A percentile compares a stretch with the other conserved stretches of the same genome.
These are phyloP conservation scores for Corylus avellana DNA, from an alignment of 306 rosid genomes.

Conservation along the genomic window DNA sequence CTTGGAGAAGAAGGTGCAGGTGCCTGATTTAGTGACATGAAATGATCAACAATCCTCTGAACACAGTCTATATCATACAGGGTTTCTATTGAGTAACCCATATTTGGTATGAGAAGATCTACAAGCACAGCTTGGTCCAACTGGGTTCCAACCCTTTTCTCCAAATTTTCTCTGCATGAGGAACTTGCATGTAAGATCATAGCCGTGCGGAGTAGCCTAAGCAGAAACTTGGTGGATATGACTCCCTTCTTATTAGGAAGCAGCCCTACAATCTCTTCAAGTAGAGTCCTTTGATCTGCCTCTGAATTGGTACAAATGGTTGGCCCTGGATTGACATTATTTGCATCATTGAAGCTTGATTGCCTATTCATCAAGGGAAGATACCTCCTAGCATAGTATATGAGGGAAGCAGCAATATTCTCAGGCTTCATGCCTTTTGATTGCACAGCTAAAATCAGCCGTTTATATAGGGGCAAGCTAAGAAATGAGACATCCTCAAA, in stretches of 20 bases:
- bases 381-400: slow-evolving; percentile 65
- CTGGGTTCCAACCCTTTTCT: slow-evolving; percentile 69
- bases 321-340: slow-evolving; percentile 32
- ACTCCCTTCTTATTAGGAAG: slow-evolving; percentile 63
- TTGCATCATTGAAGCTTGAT: slow-evolving; percentile 47
- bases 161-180: slow-evolving; percentile 60
- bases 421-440: slow-evolving; percentile 59
- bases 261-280: slow-evolving; percentile 70
- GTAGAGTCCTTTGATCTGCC: slow-evolving; percentile 64
- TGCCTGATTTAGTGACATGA: slow-evolving; percentile 52
- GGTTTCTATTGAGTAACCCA: slow-evolving; percentile 81
- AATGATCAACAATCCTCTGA: slow-evolving; percentile 86
- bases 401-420: slow-evolving; percentile 63
- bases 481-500: slow-evolving; percentile 66
- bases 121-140: slow-evolving; percentile 71
- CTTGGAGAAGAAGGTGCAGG: slow-evolving; percentile 53
- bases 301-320: slow-evolving; percentile 45
- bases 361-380: slow-evolving; percentile 63
- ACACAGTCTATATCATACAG: slow-evolving; percentile 82
- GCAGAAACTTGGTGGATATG: slow-evolving; percentile 64
- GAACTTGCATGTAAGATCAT: slow-evolving; percentile 59
- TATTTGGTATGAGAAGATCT: slow-evolving; percentile 82
- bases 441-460: slow-evolving; percentile 60
- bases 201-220: slow-evolving; percentile 66
- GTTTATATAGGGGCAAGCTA: slow-evolving; percentile 56